Evolutionary conservation across 805 yeast genomes (phyloP).

Genomic region (Kazachstania psychrophila): DNA sequence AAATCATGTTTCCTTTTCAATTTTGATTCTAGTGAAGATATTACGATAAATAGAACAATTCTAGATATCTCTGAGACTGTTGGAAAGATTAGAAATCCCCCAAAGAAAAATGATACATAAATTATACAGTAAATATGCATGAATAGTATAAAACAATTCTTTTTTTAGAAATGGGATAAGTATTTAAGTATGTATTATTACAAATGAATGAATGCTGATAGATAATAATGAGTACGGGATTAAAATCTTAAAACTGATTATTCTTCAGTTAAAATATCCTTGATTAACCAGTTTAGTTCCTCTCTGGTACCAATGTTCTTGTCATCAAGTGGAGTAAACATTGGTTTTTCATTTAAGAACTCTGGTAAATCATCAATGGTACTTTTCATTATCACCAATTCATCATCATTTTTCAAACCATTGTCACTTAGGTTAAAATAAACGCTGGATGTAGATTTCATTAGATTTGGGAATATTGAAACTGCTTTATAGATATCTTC

Average conservation of each 20-base stretch:
- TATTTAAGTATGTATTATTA: too few species aligned
- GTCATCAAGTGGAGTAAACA: conserved; percentile 27
- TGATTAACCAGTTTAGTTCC: conserved; percentile 63
- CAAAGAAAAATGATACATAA: not conserved
- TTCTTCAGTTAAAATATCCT: conserved; percentile 46
- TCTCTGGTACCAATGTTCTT: conserved; percentile 49
- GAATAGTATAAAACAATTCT: too few species aligned
- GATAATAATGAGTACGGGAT: too few species aligned
- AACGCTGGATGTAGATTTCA: conserved; percentile 53
- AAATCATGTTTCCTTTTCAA: conserved; percentile 32
- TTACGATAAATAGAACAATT: conserved; percentile 1
- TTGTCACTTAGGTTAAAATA: conserved; percentile 40
- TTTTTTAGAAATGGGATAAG: too few species aligned
- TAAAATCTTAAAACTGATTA: conserved; percentile 5
- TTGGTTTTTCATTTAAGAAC: conserved; percentile 26
- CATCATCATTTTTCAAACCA: conserved; percentile 50
- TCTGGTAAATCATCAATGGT: conserved; percentile 29
- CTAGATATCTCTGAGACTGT: conserved; percentile 12
- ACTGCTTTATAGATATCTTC: conserved; percentile 63
- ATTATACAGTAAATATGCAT: too few species aligned
- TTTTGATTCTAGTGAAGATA: conserved; percentile 14
- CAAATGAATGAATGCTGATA: not conserved
- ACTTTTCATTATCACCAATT: conserved; percentile 23
- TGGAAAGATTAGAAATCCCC: conserved; percentile 5
- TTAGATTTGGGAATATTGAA: conserved; percentile 52